phyloP scores from a whole-genome alignment of 2,329 filamentous ascomycete genomes.

The Chalaropsis ovoidea region DNA sequence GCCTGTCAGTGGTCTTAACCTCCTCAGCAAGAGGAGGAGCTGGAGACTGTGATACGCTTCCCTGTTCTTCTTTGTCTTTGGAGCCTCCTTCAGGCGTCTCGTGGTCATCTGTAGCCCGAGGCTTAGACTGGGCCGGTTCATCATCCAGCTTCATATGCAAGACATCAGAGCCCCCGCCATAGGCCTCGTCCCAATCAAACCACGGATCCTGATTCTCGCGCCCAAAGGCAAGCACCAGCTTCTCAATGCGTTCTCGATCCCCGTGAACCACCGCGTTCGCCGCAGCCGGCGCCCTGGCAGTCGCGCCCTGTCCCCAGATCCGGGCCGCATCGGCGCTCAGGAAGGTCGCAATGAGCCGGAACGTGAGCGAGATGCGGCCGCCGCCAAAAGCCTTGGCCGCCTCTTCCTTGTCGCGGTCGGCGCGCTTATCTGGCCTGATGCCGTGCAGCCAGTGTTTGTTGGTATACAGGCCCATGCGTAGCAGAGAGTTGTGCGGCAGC shows the following conservation, averaged over 20 bases:
- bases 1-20: background rate
- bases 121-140: background rate
- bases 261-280: slow-evolving; percentile 61
- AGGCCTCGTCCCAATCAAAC: slow-evolving; percentile 65
- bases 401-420: slow-evolving; percentile 52
- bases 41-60: background rate
- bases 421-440: slow-evolving; percentile 80
- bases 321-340: slow-evolving; percentile 50
- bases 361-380: slow-evolving; percentile 82
- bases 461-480: slow-evolving; percentile 67
- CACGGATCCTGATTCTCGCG: slow-evolving; percentile 65
- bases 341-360: slow-evolving; percentile 81
- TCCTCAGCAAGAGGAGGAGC: background rate
- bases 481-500: slow-evolving; percentile 82
- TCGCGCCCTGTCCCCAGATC: slow-evolving; percentile 91
- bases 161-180: slow-evolving; percentile 77
- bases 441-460: slow-evolving; percentile 85
- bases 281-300: slow-evolving; percentile 49
- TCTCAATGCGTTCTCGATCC: slow-evolving; percentile 52
- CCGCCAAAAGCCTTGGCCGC: slow-evolving; percentile 64
- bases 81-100: background rate
- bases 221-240: slow-evolving; percentile 69
- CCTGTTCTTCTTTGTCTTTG: background rate
- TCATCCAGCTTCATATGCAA: slow-evolving; percentile 45
- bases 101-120: slow-evolving; percentile 27